A percentile compares a stretch with the other conserved stretches of the same genome.
Conservation (phyloP, 768 basidiomycete genomes). For the Daedalea quercina region DNA sequence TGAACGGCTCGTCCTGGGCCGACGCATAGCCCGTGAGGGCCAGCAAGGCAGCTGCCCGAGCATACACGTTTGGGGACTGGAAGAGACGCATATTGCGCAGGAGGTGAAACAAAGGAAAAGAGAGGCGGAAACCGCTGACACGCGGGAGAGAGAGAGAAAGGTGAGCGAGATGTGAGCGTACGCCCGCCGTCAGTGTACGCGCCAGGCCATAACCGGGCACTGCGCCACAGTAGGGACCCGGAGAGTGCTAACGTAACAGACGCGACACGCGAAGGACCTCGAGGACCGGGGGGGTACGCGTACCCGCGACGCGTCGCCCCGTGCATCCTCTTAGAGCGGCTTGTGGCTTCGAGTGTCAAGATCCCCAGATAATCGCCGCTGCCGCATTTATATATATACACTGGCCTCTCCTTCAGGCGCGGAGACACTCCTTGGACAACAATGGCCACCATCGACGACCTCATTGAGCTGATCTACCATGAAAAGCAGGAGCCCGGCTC, state of each 20-base stretch:
- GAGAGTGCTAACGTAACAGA: conserved; percentile 17
- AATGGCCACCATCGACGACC: conserved; percentile 55
- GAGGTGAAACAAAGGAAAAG: conserved; percentile 3
- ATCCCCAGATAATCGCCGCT: conserved; percentile 6
- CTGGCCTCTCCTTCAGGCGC: not conserved
- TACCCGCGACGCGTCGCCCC: conserved; percentile 21
- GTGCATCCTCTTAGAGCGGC: not conserved
- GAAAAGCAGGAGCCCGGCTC: conserved; percentile 73
- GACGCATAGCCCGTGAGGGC: conserved; percentile 15
- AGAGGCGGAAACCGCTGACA: not conserved
- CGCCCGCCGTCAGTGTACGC: not conserved
- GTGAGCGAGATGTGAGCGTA: not conserved
- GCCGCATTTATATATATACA: not conserved
- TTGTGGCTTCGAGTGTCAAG: too few species aligned
- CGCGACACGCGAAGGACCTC: conserved; percentile 18
- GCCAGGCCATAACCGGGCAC: not conserved
- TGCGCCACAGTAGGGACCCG: conserved; percentile 8
- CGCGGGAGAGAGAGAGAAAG: not conserved
- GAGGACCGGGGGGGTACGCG: conserved; percentile 12
- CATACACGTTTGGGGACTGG: not conserved
- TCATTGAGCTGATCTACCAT: conserved; percentile 62
- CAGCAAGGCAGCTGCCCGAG: conserved; percentile 5
- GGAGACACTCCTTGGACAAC: conserved; percentile 1
- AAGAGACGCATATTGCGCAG: not conserved
- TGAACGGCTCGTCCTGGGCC: conserved; percentile 37